These are phyloP conservation scores for Neurospora africana DNA, from an alignment of 495 filamentous ascomycete genomes.

Conservation along the genomic window DNA sequence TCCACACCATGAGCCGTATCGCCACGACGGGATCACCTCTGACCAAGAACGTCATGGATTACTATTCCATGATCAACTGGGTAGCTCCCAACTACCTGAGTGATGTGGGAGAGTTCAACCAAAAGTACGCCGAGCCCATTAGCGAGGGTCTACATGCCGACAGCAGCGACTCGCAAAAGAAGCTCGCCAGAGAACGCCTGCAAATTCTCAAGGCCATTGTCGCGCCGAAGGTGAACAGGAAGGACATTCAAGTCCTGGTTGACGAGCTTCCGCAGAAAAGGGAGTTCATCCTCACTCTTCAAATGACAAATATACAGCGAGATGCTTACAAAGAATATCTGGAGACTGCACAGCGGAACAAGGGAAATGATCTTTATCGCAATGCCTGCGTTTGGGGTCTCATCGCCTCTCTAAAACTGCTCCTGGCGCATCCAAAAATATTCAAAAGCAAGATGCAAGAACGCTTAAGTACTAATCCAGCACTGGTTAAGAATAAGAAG, in stretches of 20 bases:
- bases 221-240: slow-evolving; percentile 68
- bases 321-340: slow-evolving; percentile 54
- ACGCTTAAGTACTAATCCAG: not conserved
- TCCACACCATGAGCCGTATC: slow-evolving; percentile 63
- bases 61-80: slow-evolving; percentile 83
- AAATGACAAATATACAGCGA: slow-evolving; percentile 56
- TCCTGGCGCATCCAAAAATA: slow-evolving; percentile 66
- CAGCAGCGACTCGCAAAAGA: slow-evolving; percentile 41
- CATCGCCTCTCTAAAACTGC: slow-evolving; percentile 43
- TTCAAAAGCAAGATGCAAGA: slow-evolving; percentile 46
- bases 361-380: not conserved
- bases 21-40: slow-evolving; percentile 83
- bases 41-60: slow-evolving; percentile 72
- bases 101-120: slow-evolving; percentile 49
- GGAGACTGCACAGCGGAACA: not conserved
- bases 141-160: slow-evolving; percentile 56
- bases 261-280: slow-evolving; percentile 58
- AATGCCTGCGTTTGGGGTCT: slow-evolving; percentile 24
- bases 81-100: slow-evolving; percentile 71
- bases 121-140: slow-evolving; percentile 64
- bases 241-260: slow-evolving; percentile 55
- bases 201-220: slow-evolving; percentile 61
- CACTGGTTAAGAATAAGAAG: not conserved
- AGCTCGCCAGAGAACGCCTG: slow-evolving; percentile 53
- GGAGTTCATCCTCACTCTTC: slow-evolving; percentile 71